phyloP scores from a whole-genome alignment of 441 rosid genomes.

The Biscutella laevigata region DNA sequence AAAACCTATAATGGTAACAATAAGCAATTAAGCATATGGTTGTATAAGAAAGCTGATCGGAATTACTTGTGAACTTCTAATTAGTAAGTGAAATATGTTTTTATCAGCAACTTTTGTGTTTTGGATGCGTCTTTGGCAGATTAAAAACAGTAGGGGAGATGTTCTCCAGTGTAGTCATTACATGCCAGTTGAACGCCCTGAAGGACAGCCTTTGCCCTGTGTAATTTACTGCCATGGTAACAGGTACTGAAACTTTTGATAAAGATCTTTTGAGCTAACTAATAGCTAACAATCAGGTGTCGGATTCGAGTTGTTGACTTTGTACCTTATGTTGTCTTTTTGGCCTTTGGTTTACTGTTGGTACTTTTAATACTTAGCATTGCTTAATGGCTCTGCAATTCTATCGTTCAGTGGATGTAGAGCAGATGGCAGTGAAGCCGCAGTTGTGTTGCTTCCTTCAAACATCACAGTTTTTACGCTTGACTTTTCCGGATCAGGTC shows the following conservation, averaged over 20 bases:
- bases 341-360: conserved; percentile 3
- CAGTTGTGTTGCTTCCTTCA: conserved; percentile 79
- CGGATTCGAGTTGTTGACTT: not conserved
- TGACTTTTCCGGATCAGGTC: conserved; percentile 97
- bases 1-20: not conserved
- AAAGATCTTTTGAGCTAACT: not conserved
- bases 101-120: not conserved
- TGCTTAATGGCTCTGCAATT: conserved; percentile 5
- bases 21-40: not conserved
- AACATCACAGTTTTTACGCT: conserved; percentile 93
- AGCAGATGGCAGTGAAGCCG: conserved; percentile 98
- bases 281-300: not conserved
- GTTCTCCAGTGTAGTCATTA: conserved; percentile 86
- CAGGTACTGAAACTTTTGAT: conserved; percentile 41
- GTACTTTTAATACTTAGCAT: not conserved
- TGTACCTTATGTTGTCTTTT: not conserved
- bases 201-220: conserved; percentile 77
- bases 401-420: conserved; percentile 70
- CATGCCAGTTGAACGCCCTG: conserved; percentile 65
- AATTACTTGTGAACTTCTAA: not conserved
- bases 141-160: conserved; percentile 70
- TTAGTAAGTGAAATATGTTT: not conserved
- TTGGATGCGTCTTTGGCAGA: conserved; percentile 37
- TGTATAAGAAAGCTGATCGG: not conserved
- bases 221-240: conserved; percentile 97